phyloP scores from a whole-genome alignment of 2,329 filamentous ascomycete species.

The Daldinia sp. region DNA sequence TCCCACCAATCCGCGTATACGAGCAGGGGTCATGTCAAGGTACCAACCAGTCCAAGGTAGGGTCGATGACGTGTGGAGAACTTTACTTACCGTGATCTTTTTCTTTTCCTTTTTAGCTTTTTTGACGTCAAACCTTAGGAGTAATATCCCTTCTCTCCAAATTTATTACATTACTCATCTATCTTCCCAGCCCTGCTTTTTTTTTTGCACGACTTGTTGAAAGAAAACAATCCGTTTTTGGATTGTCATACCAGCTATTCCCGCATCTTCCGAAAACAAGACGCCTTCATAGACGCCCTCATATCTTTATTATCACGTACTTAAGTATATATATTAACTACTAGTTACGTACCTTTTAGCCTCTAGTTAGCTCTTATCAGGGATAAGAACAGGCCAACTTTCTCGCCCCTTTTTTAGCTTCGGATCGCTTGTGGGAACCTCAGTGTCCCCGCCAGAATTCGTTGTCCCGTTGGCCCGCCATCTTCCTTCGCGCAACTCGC shows the following conservation, averaged over 20 bases:
- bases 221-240: constrained; percentile 22
- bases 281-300: constrained; percentile 3
- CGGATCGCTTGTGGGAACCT: constrained; percentile 30
- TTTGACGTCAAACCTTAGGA: constrained; percentile 41
- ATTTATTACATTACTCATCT: constrained; percentile 20
- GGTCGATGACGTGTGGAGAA: constrained; percentile 48
- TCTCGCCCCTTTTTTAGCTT: constrained; percentile 22
- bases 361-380: neutral
- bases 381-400: constrained; percentile 12
- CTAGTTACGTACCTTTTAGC: too few species aligned
- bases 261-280: constrained; percentile 32
- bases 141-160: constrained; percentile 14
- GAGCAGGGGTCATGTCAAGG: constrained; percentile 14
- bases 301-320: neutral
- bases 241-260: constrained; percentile 20
- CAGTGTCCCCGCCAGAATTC: constrained; percentile 25
- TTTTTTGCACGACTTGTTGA: constrained; percentile 14
- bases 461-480: constrained; percentile 17
- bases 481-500: constrained; percentile 13
- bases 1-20: constrained; percentile 22
- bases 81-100: constrained; percentile 20
- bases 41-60: constrained; percentile 14
- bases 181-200: neutral
- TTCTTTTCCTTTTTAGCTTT: constrained; percentile 14
- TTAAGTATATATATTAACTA: too few species aligned